Conservation (phyloP, 1,139 yeast species). For the Torulaspora pretoriensis region DNA sequence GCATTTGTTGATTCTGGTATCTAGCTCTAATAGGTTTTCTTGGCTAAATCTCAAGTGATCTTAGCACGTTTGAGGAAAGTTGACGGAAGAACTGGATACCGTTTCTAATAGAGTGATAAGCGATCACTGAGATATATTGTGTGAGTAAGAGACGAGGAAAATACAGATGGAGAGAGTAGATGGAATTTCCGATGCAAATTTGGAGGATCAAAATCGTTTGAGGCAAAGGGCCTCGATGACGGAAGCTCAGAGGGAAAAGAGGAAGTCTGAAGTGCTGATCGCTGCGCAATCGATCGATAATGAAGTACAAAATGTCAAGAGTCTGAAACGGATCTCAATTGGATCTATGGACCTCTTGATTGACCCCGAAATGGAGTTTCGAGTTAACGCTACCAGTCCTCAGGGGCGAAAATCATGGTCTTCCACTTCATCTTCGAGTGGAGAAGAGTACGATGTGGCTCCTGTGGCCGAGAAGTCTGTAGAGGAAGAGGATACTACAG, state of each 20-base stretch:
- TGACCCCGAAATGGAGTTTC: constrained; percentile 36
- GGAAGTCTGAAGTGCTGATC: constrained; percentile 35
- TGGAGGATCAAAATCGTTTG: constrained; percentile 2
- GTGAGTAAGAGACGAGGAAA: background rate
- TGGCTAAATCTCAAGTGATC: background rate
- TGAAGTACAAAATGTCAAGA: constrained; percentile 34
- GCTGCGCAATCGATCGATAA: constrained; percentile 37
- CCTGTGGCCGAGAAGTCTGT: constrained; percentile 9
- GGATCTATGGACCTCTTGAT: constrained; percentile 36
- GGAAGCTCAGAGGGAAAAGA: constrained; percentile 21
- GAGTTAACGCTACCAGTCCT: constrained; percentile 14
- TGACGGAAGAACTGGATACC: background rate
- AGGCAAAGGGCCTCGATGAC: constrained; percentile 9
- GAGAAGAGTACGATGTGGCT: constrained; percentile 11
- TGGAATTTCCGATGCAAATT: constrained; percentile 1
- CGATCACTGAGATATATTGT: background rate
- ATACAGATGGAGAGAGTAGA: constrained; percentile 4
- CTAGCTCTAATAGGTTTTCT: background rate
- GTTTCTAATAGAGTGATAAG: background rate
- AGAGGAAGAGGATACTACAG: constrained; percentile 13
- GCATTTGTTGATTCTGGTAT: background rate
- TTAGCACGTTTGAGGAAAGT: background rate
- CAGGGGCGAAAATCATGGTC: constrained; percentile 19
- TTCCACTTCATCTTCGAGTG: constrained; percentile 14
- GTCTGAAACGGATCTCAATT: constrained; percentile 35